These are phyloP conservation scores for Phytophthora hibernalis DNA, from an alignment of 352 stramenopile species.

Conservation along the genomic window DNA sequence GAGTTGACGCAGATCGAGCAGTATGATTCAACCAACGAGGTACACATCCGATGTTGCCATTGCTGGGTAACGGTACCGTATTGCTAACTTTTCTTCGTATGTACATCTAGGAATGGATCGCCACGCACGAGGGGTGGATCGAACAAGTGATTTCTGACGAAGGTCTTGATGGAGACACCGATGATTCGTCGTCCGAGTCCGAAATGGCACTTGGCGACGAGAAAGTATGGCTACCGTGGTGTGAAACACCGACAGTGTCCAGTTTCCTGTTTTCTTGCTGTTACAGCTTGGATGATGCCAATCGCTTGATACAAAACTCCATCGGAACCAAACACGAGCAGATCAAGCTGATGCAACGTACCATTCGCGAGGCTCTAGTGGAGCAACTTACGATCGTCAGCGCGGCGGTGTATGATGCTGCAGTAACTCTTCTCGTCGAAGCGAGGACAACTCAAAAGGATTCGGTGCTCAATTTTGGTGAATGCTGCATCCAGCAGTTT, in stretches of 20 bases:
- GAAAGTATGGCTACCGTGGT: slow-evolving; percentile 88
- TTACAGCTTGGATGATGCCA: slow-evolving; percentile 84
- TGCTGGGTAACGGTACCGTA: background rate
- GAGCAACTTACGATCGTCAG: slow-evolving; percentile 84
- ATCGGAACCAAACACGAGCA: slow-evolving; percentile 51
- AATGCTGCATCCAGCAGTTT: slow-evolving; percentile 87
- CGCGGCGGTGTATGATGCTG: slow-evolving; percentile 73
- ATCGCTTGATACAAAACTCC: slow-evolving; percentile 61
- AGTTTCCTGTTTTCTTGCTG: slow-evolving; percentile 88
- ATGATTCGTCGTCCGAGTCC: slow-evolving; percentile 49
- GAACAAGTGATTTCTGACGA: slow-evolving; percentile 73
- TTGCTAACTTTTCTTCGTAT: background rate
- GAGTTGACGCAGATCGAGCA: slow-evolving; percentile 70
- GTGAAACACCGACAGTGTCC: slow-evolving; percentile 81
- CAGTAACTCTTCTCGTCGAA: slow-evolving; percentile 63
- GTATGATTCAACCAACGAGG: slow-evolving; percentile 81
- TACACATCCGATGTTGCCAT: slow-evolving; percentile 24
- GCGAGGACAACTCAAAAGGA: slow-evolving; percentile 57
- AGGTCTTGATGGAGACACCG: slow-evolving; percentile 45
- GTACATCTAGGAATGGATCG: slow-evolving; percentile 71
- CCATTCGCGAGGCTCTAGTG: slow-evolving; percentile 73
- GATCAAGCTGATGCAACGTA: slow-evolving; percentile 64
- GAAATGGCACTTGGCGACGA: slow-evolving; percentile 60
- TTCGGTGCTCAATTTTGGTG: slow-evolving; percentile 79
- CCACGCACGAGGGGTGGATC: slow-evolving; percentile 74